These are phyloP conservation scores for Curvularia eragrostidis DNA, from an alignment of 2,329 filamentous ascomycete genomes.

Conservation along the genomic window DNA sequence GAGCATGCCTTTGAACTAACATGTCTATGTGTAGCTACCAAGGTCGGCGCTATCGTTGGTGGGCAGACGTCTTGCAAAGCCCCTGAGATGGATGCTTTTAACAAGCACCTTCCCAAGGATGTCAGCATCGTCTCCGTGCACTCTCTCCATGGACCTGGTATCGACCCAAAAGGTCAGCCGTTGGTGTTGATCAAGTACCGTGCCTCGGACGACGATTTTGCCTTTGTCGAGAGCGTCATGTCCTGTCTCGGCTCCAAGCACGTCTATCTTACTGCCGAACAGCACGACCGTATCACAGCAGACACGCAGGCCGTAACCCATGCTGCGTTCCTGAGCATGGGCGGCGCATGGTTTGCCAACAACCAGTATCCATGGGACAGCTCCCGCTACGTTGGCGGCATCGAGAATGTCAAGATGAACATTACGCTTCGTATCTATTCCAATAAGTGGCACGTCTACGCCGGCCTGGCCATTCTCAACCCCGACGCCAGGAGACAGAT, in stretches of 20 bases:
- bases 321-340: slow-evolving; percentile 94
- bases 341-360: slow-evolving; percentile 95
- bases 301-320: slow-evolving; percentile 98
- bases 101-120: slow-evolving; percentile 83
- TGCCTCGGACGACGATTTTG: slow-evolving; percentile 76
- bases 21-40: slow-evolving; percentile 71
- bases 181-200: slow-evolving; percentile 94
- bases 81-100: slow-evolving; percentile 92
- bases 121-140: slow-evolving; percentile 96
- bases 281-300: slow-evolving; percentile 96
- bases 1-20: slow-evolving; percentile 16
- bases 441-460: slow-evolving; percentile 99
- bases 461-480: slow-evolving; percentile 94
- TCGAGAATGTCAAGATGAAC: slow-evolving; percentile 99
- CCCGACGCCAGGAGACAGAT: slow-evolving; percentile 92
- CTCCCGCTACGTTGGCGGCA: slow-evolving; percentile 92
- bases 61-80: slow-evolving; percentile 98
- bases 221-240: slow-evolving; percentile 80
- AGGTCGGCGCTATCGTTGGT: slow-evolving; percentile 91
- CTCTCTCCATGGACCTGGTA: slow-evolving; percentile 90
- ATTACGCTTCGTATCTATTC: slow-evolving; percentile 95
- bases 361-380: slow-evolving; percentile 97
- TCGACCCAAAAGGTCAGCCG: slow-evolving; percentile 87
- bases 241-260: slow-evolving; percentile 83
- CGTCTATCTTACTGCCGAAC: slow-evolving; percentile 83